Evolutionary conservation across 345 rosid species (phyloP), one percentile per base, ranked within the genome.

Genomic region (Psidium guajava): DNA sequence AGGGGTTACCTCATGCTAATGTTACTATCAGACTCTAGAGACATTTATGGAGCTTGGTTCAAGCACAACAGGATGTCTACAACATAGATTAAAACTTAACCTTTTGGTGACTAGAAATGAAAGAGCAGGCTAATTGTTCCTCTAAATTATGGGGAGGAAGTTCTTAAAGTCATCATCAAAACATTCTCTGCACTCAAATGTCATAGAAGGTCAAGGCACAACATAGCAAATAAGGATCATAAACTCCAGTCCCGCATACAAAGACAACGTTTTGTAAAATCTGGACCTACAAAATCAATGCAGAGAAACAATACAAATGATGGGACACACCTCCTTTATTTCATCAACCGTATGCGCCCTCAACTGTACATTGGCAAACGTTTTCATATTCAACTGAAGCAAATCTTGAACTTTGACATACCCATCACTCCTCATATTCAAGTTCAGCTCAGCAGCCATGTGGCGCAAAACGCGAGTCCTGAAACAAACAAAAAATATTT

Each of bases 381-480:
- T 94, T 91, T 93, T 97, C 90, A 95, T 50, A 83, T 95, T 91
- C 75, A 97, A 91, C 88, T 88, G 88, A 55, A 95, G 91, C 24
- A 97, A 88, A 83, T 95, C 99, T 81, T 90, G 89, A 87, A 94
- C 98, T 89, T 90, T 95, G 86, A 95, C 96, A 89, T 84, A 96
- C 21, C 98, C 99, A 92, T 97, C 98, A 86, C 87, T 91, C 44
- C 93, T 85, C 93, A 96, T 93, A 89, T 92, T 89, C 92, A 97
- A 86, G 51, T 90, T 94, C 51, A 96, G 85, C 85, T 97, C 98
- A 75, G 89, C 87, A 86, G 98, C 96, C 96, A 86, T 91, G 85
- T 97, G 99, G 5, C 98, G 90, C 91, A 95, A 91, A 83, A 95
- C 88, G 8, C 94, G 87, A 36, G 99, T 95, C 91, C 99, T 97